Conservation (phyloP, 2,329 filamentous ascomycete species). For the Capronia americana region DNA sequence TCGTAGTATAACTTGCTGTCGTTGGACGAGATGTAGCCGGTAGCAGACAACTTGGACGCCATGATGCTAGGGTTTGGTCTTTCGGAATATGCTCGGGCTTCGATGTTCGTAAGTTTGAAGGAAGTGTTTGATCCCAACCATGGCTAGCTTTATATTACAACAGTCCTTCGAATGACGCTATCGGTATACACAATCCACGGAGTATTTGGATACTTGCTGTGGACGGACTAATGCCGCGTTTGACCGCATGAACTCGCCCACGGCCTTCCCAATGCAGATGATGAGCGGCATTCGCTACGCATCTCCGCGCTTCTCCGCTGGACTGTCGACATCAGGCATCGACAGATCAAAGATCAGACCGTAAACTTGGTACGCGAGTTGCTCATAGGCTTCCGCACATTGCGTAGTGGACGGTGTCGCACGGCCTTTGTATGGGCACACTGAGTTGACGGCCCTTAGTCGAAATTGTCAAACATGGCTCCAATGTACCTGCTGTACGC, state of each 20-base stretch:
- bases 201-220: neutral
- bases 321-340: neutral
- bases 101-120: neutral
- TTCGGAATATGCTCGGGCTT: neutral
- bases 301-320: conserved; percentile 18
- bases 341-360: neutral
- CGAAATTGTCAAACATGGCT: conserved; percentile 22
- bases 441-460: conserved; percentile 4
- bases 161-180: neutral
- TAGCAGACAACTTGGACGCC: conserved; percentile 19
- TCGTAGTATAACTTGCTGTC: conserved; percentile 23
- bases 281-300: neutral
- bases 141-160: neutral
- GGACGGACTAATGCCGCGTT: conserved; percentile 11
- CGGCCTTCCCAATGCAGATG: neutral
- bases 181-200: neutral
- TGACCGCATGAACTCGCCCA: conserved; percentile 13
- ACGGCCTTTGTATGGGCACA: neutral
- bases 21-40: conserved; percentile 11
- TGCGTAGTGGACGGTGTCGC: neutral
- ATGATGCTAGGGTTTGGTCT: neutral
- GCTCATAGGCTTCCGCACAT: neutral
- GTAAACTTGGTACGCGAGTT: neutral
- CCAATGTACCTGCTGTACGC: conserved; percentile 16
- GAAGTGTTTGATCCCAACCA: neutral